Evolutionary conservation across 495 filamentous ascomycete genomes (phyloP).

Genomic region (Neurospora africana): DNA sequence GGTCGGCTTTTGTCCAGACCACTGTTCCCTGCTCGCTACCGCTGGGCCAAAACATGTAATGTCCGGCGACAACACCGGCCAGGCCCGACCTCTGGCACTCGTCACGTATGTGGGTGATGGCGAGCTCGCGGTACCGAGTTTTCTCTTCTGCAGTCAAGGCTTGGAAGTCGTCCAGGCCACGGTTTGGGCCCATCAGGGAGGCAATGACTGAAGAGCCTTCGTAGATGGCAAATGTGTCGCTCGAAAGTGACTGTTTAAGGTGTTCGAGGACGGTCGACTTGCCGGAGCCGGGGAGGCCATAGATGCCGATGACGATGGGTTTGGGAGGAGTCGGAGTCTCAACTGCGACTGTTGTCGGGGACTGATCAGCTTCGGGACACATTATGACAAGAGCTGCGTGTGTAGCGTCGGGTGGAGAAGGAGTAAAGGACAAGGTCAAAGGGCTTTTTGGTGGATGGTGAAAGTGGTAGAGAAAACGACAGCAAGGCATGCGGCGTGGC

Average conservation of each 20-base stretch:
- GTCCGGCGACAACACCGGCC: conserved; percentile 46
- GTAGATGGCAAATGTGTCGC: conserved; percentile 36
- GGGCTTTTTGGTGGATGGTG: not conserved
- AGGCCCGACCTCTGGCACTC: conserved; percentile 27
- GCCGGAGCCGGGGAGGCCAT: conserved; percentile 52
- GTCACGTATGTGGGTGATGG: conserved; percentile 38
- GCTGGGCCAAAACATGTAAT: conserved; percentile 51
- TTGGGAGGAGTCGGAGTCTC: conserved; percentile 3
- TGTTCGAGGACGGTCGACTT: conserved; percentile 42
- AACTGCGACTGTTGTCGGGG: not conserved
- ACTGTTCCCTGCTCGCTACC: conserved; percentile 18
- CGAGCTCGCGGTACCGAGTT: conserved; percentile 29
- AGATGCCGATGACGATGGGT: conserved; percentile 45
- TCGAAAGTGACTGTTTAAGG: conserved; percentile 29
- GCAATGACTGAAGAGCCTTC: conserved; percentile 46
- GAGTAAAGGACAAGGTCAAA: not conserved
- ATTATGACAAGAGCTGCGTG: not conserved
- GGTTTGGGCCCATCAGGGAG: conserved; percentile 25
- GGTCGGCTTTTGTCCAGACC: conserved; percentile 39
- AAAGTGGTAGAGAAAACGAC: not conserved
- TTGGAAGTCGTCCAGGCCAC: conserved; percentile 43
- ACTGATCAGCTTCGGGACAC: not conserved
- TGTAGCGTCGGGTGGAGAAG: not conserved
- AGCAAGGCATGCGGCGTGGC: not conserved
- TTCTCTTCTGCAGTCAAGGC: conserved; percentile 31